Evolutionary conservation across 768 basidiomycete species (phyloP).

Genomic region (Basidioascus undulatus): DNA sequence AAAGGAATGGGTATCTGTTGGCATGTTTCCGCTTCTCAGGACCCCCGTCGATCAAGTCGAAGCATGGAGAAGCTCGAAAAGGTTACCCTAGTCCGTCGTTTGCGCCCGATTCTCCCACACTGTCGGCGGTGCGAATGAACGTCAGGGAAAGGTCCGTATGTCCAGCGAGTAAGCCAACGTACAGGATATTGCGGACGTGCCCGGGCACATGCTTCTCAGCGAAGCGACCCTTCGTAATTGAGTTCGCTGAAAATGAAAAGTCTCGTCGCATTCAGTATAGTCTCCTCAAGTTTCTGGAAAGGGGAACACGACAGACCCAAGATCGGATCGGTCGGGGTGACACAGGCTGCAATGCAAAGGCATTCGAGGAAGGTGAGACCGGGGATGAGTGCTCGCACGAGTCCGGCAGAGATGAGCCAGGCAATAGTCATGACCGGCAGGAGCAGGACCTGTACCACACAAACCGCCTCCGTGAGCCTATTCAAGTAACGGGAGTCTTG

Average conservation of each 20-base stretch:
- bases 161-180: not conserved
- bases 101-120: conserved; percentile 20
- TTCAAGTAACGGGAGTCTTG: not conserved
- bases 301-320: conserved; percentile 17
- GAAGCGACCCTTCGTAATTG: conserved; percentile 19
- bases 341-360: conserved; percentile 19
- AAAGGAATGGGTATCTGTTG: conserved; percentile 20
- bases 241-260: not conserved
- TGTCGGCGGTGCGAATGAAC: not conserved
- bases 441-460: conserved; percentile 18
- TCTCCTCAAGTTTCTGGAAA: not conserved
- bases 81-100: conserved; percentile 21
- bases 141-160: not conserved
- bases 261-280: not conserved
- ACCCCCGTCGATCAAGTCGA: too few species aligned
- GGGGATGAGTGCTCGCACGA: conserved; percentile 21
- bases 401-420: conserved; percentile 19
- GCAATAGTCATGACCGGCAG: conserved; percentile 21
- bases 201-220: conserved; percentile 21
- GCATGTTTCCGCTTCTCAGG: too few species aligned
- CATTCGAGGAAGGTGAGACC: conserved; percentile 19
- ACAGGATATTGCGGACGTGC: conserved; percentile 21
- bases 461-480: conserved; percentile 13
- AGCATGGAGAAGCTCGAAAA: not conserved
- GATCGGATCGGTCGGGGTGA: conserved; percentile 24